Evolutionary conservation across 1,284 basidiomycete species (phyloP), one percentile per base, ranked within the genome.

Genomic region (Wallemia hederae): DNA sequence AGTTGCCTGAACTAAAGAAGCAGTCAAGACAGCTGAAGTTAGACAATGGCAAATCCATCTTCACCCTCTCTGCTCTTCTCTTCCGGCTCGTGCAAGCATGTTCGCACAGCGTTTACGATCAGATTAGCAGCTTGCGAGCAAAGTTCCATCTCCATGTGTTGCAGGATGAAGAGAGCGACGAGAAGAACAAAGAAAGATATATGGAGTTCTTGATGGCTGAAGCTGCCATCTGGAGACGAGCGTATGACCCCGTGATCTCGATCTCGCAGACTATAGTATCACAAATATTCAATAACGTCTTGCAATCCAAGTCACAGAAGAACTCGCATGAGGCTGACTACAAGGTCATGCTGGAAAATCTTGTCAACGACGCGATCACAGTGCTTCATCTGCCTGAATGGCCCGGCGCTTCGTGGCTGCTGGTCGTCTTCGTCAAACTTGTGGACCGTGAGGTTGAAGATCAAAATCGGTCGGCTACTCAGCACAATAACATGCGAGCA

Each of bases 71-170:
- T 1, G 91, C 92, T 0, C 74, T 98, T 1, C 74, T 98, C 5
- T 74, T 98, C 24, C 91, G 97, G 66, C 80, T 98, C n/a, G 82
- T 97, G 0, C 92, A 98, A 67, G 90, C 90, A 0, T 89, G 85
- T 1, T 80, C 85, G 2, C 83, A 83, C 63, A 85, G 86, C 64
- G 79, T 89, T 24, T 75, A 80, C 17, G 68, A 80, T 3, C 74
- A 78, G 39, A 81, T 81, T 1, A 73, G 73, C 63, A 76, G 72
- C 58, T 75, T 85, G 33, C 77, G 76, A 22, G 80, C 79, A 63
- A 72, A 74, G 33, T 76, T 82, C 17, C 77, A 81, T 65, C 77
- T 79, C 65, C 74, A 74, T n/a, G 72, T 78, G 11, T 63, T 65
- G 28, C 64, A 64, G 27, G 59, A 60, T 27, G 59, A 62, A 56